Conservation (phyloP, 768 basidiomycete species). For the Cyathus striatus region DNA sequence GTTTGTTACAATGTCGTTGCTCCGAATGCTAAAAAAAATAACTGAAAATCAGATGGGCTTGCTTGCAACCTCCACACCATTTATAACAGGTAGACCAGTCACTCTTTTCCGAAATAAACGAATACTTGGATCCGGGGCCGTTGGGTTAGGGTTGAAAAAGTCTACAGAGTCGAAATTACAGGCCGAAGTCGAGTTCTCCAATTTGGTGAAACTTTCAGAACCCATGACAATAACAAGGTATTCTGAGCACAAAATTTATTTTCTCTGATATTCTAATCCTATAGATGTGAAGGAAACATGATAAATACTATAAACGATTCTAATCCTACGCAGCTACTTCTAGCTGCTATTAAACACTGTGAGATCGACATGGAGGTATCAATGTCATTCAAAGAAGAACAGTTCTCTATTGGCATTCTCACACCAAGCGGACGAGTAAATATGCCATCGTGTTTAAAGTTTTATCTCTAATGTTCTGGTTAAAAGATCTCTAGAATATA, state of each 20-base stretch:
- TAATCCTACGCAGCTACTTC: slow-evolving; percentile 60
- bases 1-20: slow-evolving; percentile 23
- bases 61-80: slow-evolving; percentile 70
- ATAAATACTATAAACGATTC: slow-evolving; percentile 48
- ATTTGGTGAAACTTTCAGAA: slow-evolving; percentile 36
- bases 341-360: slow-evolving; percentile 42
- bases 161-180: slow-evolving; percentile 1
- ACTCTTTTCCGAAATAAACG: slow-evolving; percentile 59
- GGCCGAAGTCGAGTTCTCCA: slow-evolving; percentile 26
- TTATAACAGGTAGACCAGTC: slow-evolving; percentile 69
- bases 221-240: slow-evolving; percentile 55
- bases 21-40: background rate
- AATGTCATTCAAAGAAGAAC: slow-evolving; percentile 41
- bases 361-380: slow-evolving; percentile 18
- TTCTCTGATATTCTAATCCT: background rate
- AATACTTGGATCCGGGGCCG: slow-evolving; percentile 59
- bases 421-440: slow-evolving; percentile 22
- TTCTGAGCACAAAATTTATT: background rate
- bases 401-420: slow-evolving; percentile 50
- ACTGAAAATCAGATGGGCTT: slow-evolving; percentile 50
- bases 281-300: slow-evolving; percentile 70
- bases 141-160: slow-evolving; percentile 51
- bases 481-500: slow-evolving; percentile 41
- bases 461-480: no score
- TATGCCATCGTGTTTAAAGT: no score